Percentiles rank a stretch among this genome's conserved stretches.
Conservation (phyloP, 371 early-diverging fungal genomes). For the Dichotomocladium elegans region DNA sequence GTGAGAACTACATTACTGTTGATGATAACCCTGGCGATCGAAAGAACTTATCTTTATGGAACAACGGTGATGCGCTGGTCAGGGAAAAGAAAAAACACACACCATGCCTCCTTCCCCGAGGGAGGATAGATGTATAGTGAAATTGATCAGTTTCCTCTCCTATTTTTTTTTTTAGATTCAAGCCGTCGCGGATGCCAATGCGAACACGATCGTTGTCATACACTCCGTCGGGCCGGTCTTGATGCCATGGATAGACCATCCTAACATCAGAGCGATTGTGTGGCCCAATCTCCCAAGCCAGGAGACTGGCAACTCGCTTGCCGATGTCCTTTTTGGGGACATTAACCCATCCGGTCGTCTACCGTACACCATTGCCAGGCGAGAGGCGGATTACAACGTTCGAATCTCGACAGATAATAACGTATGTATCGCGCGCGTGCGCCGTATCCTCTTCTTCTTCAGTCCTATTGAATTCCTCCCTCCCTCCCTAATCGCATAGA, state of each 20-base stretch:
- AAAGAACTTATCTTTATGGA: slow-evolving; percentile 53
- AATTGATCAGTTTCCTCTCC: too few species aligned
- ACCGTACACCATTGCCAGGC: slow-evolving; percentile 44
- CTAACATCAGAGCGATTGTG: slow-evolving; percentile 53
- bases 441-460: background rate
- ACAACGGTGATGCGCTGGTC: slow-evolving; percentile 57
- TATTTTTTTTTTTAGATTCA: slow-evolving; percentile 26
- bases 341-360: slow-evolving; percentile 54
- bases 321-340: slow-evolving; percentile 51
- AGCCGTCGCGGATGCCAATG: slow-evolving; percentile 47
- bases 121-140: too few species aligned
- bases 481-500: slow-evolving; percentile 7
- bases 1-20: slow-evolving; percentile 45
- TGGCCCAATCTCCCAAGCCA: slow-evolving; percentile 51
- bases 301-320: slow-evolving; percentile 48
- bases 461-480: background rate
- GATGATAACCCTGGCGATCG: slow-evolving; percentile 53
- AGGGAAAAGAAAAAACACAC: background rate
- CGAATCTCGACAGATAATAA: slow-evolving; percentile 29
- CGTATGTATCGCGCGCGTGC: background rate
- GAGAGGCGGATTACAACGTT: slow-evolving; percentile 30
- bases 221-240: slow-evolving; percentile 55
- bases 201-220: slow-evolving; percentile 58
- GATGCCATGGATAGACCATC: slow-evolving; percentile 55
- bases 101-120: background rate